Conservation (phyloP, 2,329 filamentous ascomycete species). For the Aspergillus pseudonomiae region DNA sequence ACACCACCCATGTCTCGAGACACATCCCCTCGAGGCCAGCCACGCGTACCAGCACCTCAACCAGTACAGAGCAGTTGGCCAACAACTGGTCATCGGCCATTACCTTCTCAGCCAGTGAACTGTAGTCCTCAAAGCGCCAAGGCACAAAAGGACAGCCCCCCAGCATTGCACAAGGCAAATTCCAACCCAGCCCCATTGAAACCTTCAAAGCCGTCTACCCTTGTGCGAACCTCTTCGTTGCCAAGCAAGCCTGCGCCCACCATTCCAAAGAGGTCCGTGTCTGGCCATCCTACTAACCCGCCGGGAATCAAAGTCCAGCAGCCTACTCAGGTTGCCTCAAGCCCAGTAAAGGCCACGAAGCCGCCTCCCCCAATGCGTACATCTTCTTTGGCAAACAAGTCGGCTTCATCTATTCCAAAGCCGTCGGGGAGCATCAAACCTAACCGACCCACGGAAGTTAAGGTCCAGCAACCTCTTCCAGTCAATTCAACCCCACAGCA, state of each 20-base stretch:
- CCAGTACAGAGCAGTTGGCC: background rate
- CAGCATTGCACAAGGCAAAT: background rate
- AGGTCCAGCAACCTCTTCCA: background rate
- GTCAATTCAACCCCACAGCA: background rate
- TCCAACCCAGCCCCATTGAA: background rate
- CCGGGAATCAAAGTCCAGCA: background rate
- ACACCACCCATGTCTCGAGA: conserved; percentile 6
- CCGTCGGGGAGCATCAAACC: background rate
- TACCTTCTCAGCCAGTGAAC: background rate
- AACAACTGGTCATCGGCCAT: background rate
- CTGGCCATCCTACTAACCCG: background rate
- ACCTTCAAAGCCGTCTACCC: background rate
- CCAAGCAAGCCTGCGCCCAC: background rate
- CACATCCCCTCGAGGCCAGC: conserved; percentile 7
- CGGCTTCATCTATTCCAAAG: background rate
- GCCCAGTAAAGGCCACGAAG: background rate
- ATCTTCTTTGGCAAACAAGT: background rate
- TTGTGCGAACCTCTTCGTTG: background rate
- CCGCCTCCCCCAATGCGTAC: background rate
- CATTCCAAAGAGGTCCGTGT: background rate
- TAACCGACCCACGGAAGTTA: background rate
- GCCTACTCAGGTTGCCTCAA: background rate
- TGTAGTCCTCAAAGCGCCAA: background rate
- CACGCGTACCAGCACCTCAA: background rate
- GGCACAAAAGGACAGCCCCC: conserved; percentile 1